phyloP scores from a whole-genome alignment of 2,329 filamentous ascomycete species.

The Tolypocladium sp. region DNA sequence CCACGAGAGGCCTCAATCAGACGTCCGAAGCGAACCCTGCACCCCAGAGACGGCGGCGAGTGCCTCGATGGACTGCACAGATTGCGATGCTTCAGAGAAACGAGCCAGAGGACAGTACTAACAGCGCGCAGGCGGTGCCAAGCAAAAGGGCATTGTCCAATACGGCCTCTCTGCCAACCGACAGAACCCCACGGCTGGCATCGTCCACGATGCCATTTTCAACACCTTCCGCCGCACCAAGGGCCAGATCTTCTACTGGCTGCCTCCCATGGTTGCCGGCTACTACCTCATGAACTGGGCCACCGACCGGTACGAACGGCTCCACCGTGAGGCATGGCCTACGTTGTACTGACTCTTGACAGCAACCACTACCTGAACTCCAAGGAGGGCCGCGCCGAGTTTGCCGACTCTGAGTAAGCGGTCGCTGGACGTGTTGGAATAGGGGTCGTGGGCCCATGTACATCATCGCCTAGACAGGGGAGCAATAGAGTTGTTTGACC shows the following conservation, averaged over 20 bases:
- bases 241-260: slow-evolving; percentile 81
- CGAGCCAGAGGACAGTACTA: slow-evolving; percentile 1
- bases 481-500: slow-evolving; percentile 25
- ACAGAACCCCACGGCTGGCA: slow-evolving; percentile 77
- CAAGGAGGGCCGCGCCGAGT: slow-evolving; percentile 59
- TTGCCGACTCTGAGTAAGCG: slow-evolving; percentile 33
- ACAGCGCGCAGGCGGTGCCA: slow-evolving; percentile 38
- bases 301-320: slow-evolving; percentile 64
- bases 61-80: background rate
- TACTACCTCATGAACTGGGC: slow-evolving; percentile 91
- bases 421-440: slow-evolving; percentile 15
- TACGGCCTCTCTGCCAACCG: slow-evolving; percentile 82
- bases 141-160: slow-evolving; percentile 54
- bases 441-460: slow-evolving; percentile 25
- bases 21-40: background rate
- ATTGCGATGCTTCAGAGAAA: background rate
- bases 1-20: background rate
- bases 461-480: slow-evolving; percentile 30
- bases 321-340: background rate
- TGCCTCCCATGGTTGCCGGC: slow-evolving; percentile 65
- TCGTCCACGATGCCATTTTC: slow-evolving; percentile 77
- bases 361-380: slow-evolving; percentile 79
- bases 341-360: background rate
- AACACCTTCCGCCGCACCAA: slow-evolving; percentile 86
- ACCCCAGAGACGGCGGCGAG: background rate